A percentile compares a stretch with the other conserved stretches of the same genome.
Evolutionary conservation across 1,284 basidiomycete species (phyloP).

Genomic region (Microbotryomycetes sp.): DNA sequence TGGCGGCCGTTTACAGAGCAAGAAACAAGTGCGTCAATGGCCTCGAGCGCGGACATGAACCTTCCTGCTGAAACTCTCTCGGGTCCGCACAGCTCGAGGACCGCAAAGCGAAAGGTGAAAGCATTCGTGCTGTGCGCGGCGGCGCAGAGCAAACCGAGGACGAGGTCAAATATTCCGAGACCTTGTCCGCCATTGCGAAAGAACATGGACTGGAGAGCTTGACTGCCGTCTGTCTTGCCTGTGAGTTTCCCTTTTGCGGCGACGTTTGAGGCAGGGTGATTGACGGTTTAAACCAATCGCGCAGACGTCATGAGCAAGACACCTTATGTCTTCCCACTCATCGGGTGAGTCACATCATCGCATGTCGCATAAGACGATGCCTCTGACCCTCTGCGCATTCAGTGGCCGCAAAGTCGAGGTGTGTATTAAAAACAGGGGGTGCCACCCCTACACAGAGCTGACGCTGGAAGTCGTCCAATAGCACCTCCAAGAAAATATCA

Average conservation of each 20-base stretch:
- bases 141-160: slow-evolving; percentile 41
- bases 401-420: neutral
- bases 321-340: neutral
- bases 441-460: slow-evolving; percentile 42
- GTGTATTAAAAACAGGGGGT: neutral
- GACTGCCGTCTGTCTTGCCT: neutral
- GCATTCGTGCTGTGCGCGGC: slow-evolving; percentile 37
- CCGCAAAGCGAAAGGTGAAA: slow-evolving; percentile 46
- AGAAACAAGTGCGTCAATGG: slow-evolving; percentile 8
- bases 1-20: slow-evolving; percentile 44
- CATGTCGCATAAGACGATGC: too few species aligned
- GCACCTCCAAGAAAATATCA: slow-evolving; percentile 48
- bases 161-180: neutral
- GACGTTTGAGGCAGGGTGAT: neutral
- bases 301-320: neutral
- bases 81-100: slow-evolving; percentile 41
- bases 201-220: neutral
- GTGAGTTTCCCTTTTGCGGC: neutral
- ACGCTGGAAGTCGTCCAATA: slow-evolving; percentile 42
- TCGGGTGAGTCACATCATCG: neutral
- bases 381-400: too few species aligned
- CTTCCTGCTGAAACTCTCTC: neutral
- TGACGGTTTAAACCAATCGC: neutral
- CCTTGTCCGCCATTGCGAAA: neutral
- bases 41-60: neutral